Base-by-base conservation (phyloP, 371 early-diverging fungal genomes). In the Mortierella polycephala region DNA sequence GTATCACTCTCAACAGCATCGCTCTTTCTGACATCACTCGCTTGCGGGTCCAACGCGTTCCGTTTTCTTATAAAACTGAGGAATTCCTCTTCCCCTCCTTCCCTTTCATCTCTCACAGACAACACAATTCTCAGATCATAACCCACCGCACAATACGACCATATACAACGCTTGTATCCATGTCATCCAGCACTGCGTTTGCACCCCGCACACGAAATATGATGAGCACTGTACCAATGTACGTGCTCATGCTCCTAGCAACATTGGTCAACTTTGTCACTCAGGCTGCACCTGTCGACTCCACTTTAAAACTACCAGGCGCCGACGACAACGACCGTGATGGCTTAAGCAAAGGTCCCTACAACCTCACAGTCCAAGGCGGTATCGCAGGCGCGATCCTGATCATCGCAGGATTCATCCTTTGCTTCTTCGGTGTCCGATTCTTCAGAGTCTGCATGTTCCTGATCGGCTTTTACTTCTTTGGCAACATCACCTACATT, bases 381-480 rank as follows among this genome's bases (percentile, higher is more conserved):
- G 87, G 91, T 12, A 66, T 91, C 11, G 85, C 83, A 1, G 91
- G 88, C 7, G 87, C 92, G 11, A 64, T 90, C 30, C 67, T 93
- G 20, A 88, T 95, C 39, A 52, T 84, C 5, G 60, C 84, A 9
- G 95, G 94, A 1, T 42, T 93, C 12, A 57, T 91, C 52, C 85
- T 91, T 57, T 85, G 85, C 64, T 89, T 90, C 69, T 85, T 88
- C 54, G 94, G 95, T 6, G 80, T 83, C 73, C 80, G 81, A 54
- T 66, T 90, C 50, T 83, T 87, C 69, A 84, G 83, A 56, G 56
- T 85, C 18, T 83, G 87, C 50, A 74, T 90, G 53, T 90, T 90
- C 71, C 62, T 90, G 59, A 84, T 85, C 37, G 91, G 92, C 16
- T 88, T 85, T 67, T 88, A 84, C 57, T 77, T 88, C 3, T 83